Evolutionary conservation across 2,329 filamentous ascomycete species (phyloP).

Genomic region (Diaporthe vexans): DNA sequence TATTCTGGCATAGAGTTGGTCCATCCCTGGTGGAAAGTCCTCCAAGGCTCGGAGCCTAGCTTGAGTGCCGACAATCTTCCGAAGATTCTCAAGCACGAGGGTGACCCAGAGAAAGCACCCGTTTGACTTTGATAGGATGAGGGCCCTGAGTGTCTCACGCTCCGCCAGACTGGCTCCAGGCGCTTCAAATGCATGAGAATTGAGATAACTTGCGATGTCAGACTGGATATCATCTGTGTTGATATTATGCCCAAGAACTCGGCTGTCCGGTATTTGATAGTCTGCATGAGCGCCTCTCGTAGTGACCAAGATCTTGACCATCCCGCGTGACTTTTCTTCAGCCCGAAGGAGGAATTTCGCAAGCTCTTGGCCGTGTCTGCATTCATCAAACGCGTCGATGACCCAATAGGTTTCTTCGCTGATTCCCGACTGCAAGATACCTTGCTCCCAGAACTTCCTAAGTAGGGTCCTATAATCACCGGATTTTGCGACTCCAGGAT

Average conservation of each 20-base stretch:
- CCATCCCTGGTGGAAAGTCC: background rate
- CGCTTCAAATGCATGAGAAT: background rate
- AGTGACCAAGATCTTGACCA: background rate
- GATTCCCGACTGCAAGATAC: background rate
- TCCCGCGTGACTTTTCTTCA: background rate
- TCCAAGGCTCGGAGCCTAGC: background rate
- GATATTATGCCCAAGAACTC: background rate
- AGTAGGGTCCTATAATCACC: background rate
- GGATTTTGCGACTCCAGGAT: background rate
- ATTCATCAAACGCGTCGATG: background rate
- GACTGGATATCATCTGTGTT: background rate
- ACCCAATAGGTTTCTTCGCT: background rate
- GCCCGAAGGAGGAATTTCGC: background rate
- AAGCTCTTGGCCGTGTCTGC: background rate
- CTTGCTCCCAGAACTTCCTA: background rate
- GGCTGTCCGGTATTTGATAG: background rate
- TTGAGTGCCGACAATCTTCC: background rate
- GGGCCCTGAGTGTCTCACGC: rapidly evolving
- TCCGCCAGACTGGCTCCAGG: background rate
- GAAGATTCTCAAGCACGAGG: background rate
- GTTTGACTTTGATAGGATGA: background rate
- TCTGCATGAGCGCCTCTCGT: background rate
- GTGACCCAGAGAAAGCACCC: background rate
- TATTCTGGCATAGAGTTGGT: background rate
- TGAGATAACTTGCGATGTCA: background rate